Evolutionary conservation across 257 asterid species (phyloP), one percentile per base, ranked within the genome.

Genomic region (Agastache rugosa): DNA sequence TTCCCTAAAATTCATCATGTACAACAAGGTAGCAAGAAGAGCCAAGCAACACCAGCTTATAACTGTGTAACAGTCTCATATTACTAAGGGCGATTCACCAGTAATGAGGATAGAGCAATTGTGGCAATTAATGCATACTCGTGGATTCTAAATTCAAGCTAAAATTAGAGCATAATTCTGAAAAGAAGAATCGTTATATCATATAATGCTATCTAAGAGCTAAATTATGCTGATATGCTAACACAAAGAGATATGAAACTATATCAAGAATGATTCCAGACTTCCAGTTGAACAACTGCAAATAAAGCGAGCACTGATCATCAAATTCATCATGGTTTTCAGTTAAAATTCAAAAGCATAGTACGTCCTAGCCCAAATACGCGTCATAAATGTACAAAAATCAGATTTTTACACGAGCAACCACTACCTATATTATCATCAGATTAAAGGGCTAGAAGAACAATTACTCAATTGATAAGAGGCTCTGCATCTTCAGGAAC

Each of bases 401-500:
- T 9, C 10, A 45, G 27, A n/a, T 45, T 59, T 63, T 45, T 17
- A 67, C 63, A 59, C 9, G 42, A 23, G 12, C 20, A 48, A n/a
- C 9, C 35, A 73, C 62, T 14, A 37, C 63, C 42, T 67, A 27
- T 29, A 55, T 19, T 2, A 17, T 35, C 48, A 62, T 2, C 17
- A 19, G 61, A 62, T 45, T 58, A 20, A 17, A 61, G 39, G 29
- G 2, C 4, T 47, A 7, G 39, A 35, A 50, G 44, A 59, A 59
- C 51, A 61, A 45, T 76, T 39, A 76, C 66, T 69, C 71, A 27
- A 23, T 14, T 39, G 48, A 19, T 16, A 35, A 11, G n/a, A 65
- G 76, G 42, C 22, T 61, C 75, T 27, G 47, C 69, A 69, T 2
- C 65, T 72, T 48, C 71, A 14, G 11, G 8, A 67, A 22, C 53